Evolutionary conservation across 805 yeast genomes (phyloP), one percentile per base, ranked within the genome.

Genomic region (Ogataea minuta): DNA sequence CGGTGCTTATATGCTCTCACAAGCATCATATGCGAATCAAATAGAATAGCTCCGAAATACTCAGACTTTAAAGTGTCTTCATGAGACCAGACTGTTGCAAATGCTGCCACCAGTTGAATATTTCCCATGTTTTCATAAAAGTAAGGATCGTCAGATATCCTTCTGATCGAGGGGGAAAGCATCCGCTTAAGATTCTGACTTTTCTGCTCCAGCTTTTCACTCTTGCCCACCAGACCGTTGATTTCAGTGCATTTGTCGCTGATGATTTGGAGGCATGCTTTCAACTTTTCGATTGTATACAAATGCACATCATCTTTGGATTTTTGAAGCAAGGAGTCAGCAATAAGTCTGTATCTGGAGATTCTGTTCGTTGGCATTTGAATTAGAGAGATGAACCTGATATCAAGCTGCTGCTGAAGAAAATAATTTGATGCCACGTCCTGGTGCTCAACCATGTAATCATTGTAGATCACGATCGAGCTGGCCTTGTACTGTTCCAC

Each of bases 361-460:
- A 74, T 60, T 45, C 84, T 56, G 28, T 71, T 57, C 9, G 76
- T 63, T 3, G 85, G 84, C 55, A 68, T 70, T 48, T 76, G 79
- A 20, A 75, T 56, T 45, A 79, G 62, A 0, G 83, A 77, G 23
- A 56, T 50, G 34, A 79, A 75, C 4, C 83, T 71, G 19, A 77
- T 60, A 53, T 79, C 85, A 50, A 67, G 49, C 3, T 47, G 48
- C 4, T 69, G 66, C 44, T 74, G 68, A 59, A 62, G 59, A 58
- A 15, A 69, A 67, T 38, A 50, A 45, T 28, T 52, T n/a, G 45
- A 34, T 13, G 46, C 46, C 11, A 44, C 43, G 26, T 43, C 42
- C 29, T 40, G 43, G 20, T 46, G 47, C 45, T 57, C 44, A 46
- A 56, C 23, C 55, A 59, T 36, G 53, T 58, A 52, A 63, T 58